Evolutionary conservation across 805 yeast species (phyloP), one percentile per base, ranked within the genome.

Genomic region (Debaryomyces hansenii): DNA sequence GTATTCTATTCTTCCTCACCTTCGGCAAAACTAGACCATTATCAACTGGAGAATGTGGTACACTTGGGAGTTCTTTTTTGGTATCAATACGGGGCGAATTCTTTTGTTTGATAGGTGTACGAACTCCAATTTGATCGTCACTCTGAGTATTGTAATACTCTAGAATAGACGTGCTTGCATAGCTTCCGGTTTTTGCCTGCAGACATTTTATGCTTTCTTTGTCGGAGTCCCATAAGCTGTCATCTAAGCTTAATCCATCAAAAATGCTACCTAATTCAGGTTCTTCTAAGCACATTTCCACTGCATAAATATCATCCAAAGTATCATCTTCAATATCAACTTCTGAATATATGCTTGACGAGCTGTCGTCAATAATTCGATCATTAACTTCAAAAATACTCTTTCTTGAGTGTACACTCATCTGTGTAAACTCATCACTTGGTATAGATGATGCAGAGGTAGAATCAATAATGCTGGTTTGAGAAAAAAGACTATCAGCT

Each of bases 401-500:
- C 34, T 11, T 31, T 12, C 16, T 5, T n/a, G 34, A 31, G 16
- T 14, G 2, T 14, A n/a, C 16, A 31, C 34, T 31, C 6, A 12
- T n/a, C 3, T 31, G 14, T 31, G 34, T 14, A 14, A 4, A 31
- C 14, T 6, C 14, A 5, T 28, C 32, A 28, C 34, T 31, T 2
- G 34, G 34, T n/a, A 14, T 12, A 9, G 34, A 31, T 8, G 34
- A 31, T 31, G 34, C 20, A 24, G 41, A 24, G 5, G 34, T 39
- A n/a, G 32, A 28, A 14, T 21, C 37, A 8, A 2, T 8, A 10
- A 10, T n/a, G 11, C 20, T 12, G 12, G 12, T 8, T 29, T 32
- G 14, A n/a, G 43, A 40, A 14, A 40, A 40, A 29, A 31, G 28
- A 32, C 43, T 40, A 32, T 40, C 43, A 7, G 28, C 42, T n/a